These are phyloP conservation scores for Populus simonii DNA, from an alignment of 345 rosid genomes.

Conservation along the genomic window DNA sequence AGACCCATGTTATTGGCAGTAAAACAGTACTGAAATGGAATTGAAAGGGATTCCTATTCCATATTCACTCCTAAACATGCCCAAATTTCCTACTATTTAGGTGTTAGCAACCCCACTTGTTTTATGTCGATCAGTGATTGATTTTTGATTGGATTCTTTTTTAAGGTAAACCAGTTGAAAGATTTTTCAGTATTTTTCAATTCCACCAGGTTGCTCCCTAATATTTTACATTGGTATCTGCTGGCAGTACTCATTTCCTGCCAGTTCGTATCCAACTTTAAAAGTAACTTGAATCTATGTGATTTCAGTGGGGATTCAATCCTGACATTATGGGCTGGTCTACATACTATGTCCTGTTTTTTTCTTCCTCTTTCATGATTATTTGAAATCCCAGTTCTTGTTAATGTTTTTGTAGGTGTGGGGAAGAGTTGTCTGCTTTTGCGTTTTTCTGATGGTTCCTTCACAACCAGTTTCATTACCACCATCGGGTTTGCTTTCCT, in stretches of 20 bases:
- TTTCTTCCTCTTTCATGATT: neutral
- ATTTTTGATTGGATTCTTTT: neutral
- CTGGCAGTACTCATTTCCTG: neutral
- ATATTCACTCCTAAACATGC: neutral
- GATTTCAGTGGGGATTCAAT: neutral
- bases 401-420: constrained; percentile 54
- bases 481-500: constrained; percentile 64
- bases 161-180: neutral
- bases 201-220: neutral
- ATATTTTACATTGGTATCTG: neutral
- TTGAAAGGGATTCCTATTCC: too few relatives aligned
- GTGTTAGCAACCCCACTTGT: neutral
- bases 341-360: neutral
- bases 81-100: neutral
- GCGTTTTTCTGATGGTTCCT: constrained; percentile 91
- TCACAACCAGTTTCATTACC: constrained; percentile 85
- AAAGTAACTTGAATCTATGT: neutral
- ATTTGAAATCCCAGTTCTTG: neutral
- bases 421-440: constrained; percentile 87
- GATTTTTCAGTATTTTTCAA: too few relatives aligned
- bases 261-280: neutral
- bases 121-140: neutral
- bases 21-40: too few relatives aligned
- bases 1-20: too few relatives aligned
- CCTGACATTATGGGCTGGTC: neutral